These are phyloP conservation scores for Claviceps fusiformis DNA, from an alignment of 2,329 filamentous ascomycete species.

Conservation along the genomic window DNA sequence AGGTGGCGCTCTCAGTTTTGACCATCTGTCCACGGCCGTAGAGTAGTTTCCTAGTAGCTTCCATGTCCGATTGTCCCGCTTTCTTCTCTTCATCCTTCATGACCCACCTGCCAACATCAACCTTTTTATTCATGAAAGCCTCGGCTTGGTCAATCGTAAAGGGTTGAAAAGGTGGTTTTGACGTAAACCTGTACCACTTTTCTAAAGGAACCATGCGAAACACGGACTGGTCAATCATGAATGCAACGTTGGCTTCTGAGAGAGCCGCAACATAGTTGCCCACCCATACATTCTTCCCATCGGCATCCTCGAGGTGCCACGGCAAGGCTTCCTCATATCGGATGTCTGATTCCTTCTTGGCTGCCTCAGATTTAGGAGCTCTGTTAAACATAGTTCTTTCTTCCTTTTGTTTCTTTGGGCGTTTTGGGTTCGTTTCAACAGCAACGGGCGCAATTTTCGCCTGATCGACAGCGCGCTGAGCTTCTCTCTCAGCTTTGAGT, in stretches of 20 bases:
- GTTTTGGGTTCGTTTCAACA: slow-evolving; percentile 39
- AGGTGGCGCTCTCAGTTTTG: slow-evolving; percentile 56
- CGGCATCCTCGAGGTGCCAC: slow-evolving; percentile 94
- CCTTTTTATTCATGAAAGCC: slow-evolving; percentile 65
- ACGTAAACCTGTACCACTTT: slow-evolving; percentile 84
- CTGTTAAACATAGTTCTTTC: slow-evolving; percentile 83
- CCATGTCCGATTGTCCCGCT: slow-evolving; percentile 41
- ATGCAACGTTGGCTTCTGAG: slow-evolving; percentile 71
- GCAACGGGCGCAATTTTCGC: slow-evolving; percentile 84
- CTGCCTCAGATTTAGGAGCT: slow-evolving; percentile 67
- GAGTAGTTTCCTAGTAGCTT: slow-evolving; percentile 40
- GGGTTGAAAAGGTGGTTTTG: slow-evolving; percentile 65
- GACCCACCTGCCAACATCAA: slow-evolving; percentile 67
- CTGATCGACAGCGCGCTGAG: slow-evolving; percentile 72
- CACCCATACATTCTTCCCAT: slow-evolving; percentile 89
- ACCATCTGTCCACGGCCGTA: slow-evolving; percentile 42
- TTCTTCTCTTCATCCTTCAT: slow-evolving; percentile 54
- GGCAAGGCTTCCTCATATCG: slow-evolving; percentile 92
- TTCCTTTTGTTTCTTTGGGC: slow-evolving; percentile 52
- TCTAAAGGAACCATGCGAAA: slow-evolving; percentile 86
- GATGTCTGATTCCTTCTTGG: slow-evolving; percentile 55
- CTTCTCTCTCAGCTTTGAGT: slow-evolving; percentile 63
- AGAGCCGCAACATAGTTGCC: slow-evolving; percentile 82
- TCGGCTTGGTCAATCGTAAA: slow-evolving; percentile 78
- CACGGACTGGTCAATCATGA: slow-evolving; percentile 53